Conservation (phyloP, 2,329 filamentous ascomycete species). For the Arthroderma sp. region DNA sequence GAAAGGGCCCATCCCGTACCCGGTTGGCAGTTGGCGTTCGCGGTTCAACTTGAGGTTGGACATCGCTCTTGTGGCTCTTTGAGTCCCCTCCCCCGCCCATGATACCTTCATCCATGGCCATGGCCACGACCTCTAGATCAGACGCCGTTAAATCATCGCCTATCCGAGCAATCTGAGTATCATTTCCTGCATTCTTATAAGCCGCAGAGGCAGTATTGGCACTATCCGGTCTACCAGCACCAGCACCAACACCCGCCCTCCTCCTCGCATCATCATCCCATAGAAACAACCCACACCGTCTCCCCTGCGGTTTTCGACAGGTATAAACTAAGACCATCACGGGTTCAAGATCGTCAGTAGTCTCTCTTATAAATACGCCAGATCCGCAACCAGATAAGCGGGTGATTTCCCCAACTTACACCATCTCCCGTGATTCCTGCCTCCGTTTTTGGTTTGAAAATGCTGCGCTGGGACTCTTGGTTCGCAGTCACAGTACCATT, state of each 20-base stretch:
- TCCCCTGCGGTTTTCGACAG: conserved; percentile 38
- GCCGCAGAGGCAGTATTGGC: no score
- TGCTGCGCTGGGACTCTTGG: conserved; percentile 41
- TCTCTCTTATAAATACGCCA: not conserved
- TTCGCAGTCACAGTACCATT: conserved; percentile 45
- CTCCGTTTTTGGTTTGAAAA: conserved; percentile 45
- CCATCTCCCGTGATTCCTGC: conserved; percentile 42
- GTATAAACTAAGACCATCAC: conserved; percentile 35
- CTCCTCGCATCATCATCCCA: conserved; percentile 46
- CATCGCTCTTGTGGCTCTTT: conserved; percentile 23
- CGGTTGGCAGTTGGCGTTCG: not conserved
- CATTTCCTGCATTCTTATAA: no score
- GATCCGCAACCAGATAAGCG: not conserved
- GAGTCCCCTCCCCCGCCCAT: no score
- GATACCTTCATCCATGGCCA: no score
- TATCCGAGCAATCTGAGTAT: no score
- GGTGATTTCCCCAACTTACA: conserved; percentile 23
- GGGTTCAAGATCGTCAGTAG: not conserved
- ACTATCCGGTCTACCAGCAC: no score
- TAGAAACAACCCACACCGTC: conserved; percentile 47
- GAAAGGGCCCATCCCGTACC: not conserved
- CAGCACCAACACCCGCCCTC: conserved; percentile 30
- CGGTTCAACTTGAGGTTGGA: not conserved
- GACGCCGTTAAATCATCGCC: no score
- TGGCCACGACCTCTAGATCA: no score